These are phyloP conservation scores for Kazachstania africana DNA, from an alignment of 805 yeast genomes.

Conservation along the genomic window DNA sequence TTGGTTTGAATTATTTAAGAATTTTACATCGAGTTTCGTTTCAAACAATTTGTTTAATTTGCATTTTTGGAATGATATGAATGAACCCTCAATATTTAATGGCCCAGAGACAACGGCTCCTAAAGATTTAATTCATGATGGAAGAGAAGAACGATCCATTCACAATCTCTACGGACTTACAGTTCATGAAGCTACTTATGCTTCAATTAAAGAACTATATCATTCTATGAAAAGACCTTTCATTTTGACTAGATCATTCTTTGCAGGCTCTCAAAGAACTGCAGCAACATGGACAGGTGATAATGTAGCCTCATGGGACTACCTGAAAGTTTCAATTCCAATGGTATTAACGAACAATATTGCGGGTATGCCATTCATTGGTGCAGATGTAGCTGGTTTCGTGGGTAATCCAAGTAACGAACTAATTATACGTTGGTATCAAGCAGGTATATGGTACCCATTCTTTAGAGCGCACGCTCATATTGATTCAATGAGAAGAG, in stretches of 20 bases:
- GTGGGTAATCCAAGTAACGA: constrained; percentile 83
- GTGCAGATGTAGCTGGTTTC: constrained; percentile 96
- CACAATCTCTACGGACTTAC: constrained; percentile 80
- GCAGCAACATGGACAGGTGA: constrained; percentile 99
- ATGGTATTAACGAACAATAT: constrained; percentile 75
- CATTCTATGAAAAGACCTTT: constrained; percentile 59
- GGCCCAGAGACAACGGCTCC: constrained; percentile 94
- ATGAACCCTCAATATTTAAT: constrained; percentile 88
- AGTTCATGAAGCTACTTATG: constrained; percentile 68
- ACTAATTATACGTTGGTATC: constrained; percentile 85
- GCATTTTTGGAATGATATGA: constrained; percentile 96
- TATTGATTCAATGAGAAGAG: constrained; percentile 83
- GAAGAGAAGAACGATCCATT: constrained; percentile 79
- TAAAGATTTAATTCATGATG: constrained; percentile 66
- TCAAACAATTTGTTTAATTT: constrained; percentile 45
- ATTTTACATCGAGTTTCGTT: constrained; percentile 25
- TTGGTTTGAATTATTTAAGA: constrained; percentile 48
- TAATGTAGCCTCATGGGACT: constrained; percentile 87
- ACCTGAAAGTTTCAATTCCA: constrained; percentile 68
- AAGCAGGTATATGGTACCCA: constrained; percentile 91
- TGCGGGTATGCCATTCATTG: constrained; percentile 83
- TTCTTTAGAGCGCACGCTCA: constrained; percentile 96
- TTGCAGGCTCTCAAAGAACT: constrained; percentile 82
- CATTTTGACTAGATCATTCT: constrained; percentile 74
- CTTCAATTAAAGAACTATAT: constrained; percentile 47